A percentile compares a stretch with the other conserved stretches of the same genome.
These are phyloP conservation scores for Dittrichia graveolens DNA, from an alignment of 129 eudicot genomes.

Conservation along the genomic window DNA sequence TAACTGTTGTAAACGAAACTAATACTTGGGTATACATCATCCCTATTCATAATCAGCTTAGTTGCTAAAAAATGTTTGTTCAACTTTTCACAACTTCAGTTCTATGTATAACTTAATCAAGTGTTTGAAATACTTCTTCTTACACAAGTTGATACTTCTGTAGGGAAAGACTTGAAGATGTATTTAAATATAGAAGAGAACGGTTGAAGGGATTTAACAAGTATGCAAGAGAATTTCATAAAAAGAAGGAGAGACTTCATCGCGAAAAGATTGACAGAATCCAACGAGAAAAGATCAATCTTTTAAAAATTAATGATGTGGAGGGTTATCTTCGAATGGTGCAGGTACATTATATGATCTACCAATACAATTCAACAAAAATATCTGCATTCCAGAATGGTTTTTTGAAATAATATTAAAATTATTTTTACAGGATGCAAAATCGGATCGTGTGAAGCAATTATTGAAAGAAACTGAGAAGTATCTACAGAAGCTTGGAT, in stretches of 20 bases:
- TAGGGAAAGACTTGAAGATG: constrained; percentile 94
- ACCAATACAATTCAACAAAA: neutral
- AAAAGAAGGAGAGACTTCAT: constrained; percentile 87
- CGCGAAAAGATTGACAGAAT: constrained; percentile 97
- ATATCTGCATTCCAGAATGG: constrained; percentile 10
- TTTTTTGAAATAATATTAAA: neutral
- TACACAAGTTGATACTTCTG: neutral
- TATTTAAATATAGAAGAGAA: constrained; percentile 79
- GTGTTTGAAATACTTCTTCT: neutral
- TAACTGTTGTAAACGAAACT: too few relatives aligned
- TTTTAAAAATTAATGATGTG: constrained; percentile 90
- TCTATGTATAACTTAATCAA: too few relatives aligned
- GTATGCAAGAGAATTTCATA: constrained; percentile 88
- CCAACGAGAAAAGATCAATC: constrained; percentile 95
- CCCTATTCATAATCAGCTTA: constrained; percentile 1
- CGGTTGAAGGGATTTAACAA: constrained; percentile 88
- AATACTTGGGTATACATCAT: too few relatives aligned
- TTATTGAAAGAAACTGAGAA: constrained; percentile 94
- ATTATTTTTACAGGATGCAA: constrained; percentile 69
- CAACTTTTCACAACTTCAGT: too few relatives aligned
- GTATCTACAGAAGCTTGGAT: constrained; percentile 90
- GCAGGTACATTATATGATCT: constrained; percentile 53
- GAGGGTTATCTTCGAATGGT: constrained; percentile 99
- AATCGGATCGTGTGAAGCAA: constrained; percentile 91
- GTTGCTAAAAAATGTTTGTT: neutral